Evolutionary conservation across 2,329 filamentous ascomycete species (phyloP), one percentile per base, ranked within the genome.

Genomic region (Aphanoascus verrucosus): DNA sequence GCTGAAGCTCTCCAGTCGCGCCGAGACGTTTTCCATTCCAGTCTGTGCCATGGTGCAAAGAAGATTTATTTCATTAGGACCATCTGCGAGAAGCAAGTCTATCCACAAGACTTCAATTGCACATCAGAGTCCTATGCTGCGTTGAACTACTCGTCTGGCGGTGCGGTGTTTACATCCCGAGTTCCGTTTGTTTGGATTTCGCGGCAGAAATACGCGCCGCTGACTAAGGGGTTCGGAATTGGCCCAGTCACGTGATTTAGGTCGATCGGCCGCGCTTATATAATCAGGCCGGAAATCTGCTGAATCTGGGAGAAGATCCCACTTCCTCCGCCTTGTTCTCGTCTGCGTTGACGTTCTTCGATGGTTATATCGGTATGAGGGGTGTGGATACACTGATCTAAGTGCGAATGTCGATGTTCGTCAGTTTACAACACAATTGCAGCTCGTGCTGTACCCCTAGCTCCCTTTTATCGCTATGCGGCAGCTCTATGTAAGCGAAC

Each of bases 1-100:
- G 49, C 85, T 78, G 68, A 97, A 98, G 9, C 88, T 91, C 32
- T 82, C 83, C 35, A 96, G 72, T 46, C 93, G 87, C 62, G 83
- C 84, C 59, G 88, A 82, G 59, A 83, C 83, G 14, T 85, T 85
- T 60, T 77, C 74, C 72, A 80, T 76, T 55, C 69, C 69, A 17
- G 28, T 47, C 9, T 40, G 38, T 40, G 35, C 40, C 56, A 57
- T 57, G 32, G 31, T 44, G 20, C 8, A 12, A 53, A 41, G 5
- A n/a, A n/a, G 12, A 8, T 20, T 15, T 35, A 44, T 9, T 35
- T 2, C 20, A 38, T 52, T 40, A 45, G 20, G 7, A 49, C 5
- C 35, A 41, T 41, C 14, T 31, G 4, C 19, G 32, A 35, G 12
- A 41, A 17, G 12, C 31, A 17, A 20, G 8, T 20, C 31, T 43